phyloP scores from a whole-genome alignment of 2,329 filamentous ascomycete species.

The Magnaporthiopsis incrustans region DNA sequence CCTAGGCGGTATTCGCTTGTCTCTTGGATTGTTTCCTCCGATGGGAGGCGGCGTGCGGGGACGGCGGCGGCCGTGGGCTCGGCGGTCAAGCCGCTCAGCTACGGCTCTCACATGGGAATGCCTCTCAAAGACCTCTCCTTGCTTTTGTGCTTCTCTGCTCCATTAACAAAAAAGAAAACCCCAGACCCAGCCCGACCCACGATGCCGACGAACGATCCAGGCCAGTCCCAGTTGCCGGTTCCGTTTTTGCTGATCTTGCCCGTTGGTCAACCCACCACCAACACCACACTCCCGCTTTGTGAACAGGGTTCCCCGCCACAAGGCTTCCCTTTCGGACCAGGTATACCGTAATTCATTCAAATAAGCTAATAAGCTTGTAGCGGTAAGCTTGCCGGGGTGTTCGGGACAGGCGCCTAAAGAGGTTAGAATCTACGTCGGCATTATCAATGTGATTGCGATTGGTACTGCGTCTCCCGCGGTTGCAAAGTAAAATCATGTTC shows the following conservation, averaged over 20 bases:
- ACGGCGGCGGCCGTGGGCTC: no score
- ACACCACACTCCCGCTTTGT: neutral
- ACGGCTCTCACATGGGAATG: no score
- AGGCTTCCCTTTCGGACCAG: neutral
- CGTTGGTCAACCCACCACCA: neutral
- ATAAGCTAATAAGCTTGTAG: neutral
- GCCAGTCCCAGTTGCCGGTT: no score
- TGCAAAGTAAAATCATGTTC: neutral
- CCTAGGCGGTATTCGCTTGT: no score
- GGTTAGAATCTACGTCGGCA: neutral
- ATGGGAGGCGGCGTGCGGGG: no score
- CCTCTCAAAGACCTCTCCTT: no score
- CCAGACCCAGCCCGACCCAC: neutral
- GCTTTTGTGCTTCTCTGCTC: neutral
- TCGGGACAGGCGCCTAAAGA: neutral
- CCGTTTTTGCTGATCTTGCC: neutral
- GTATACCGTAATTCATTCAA: neutral
- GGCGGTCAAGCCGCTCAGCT: no score
- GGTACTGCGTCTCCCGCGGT: neutral
- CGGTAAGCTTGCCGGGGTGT: neutral
- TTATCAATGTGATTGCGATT: neutral
- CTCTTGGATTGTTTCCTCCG: no score
- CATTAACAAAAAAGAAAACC: neutral
- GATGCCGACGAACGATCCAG: neutral
- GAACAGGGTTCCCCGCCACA: neutral